Evolutionary conservation across 2,329 filamentous ascomycete species (phyloP).

Genomic region (Colletotrichum echinochloae): DNA sequence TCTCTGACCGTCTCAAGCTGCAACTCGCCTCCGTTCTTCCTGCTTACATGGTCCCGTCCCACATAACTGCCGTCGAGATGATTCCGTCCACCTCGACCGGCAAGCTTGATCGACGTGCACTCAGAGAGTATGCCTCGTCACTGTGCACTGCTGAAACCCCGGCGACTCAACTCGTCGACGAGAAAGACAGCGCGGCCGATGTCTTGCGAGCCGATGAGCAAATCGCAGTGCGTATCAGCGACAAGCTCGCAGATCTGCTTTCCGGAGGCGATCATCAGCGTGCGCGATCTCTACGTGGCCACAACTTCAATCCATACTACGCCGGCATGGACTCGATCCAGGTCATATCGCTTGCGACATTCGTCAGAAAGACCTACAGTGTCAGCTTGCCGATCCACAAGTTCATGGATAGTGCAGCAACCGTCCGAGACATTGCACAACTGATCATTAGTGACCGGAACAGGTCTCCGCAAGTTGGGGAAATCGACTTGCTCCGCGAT

Average conservation of each 20-base stretch:
- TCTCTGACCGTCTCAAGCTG: conserved; percentile 9
- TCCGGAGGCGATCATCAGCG: conserved; percentile 6
- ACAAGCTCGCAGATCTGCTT: conserved; percentile 22
- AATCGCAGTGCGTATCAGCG: conserved; percentile 21
- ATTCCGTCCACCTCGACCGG: conserved; percentile 41
- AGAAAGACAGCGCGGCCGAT: neutral
- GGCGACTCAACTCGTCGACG: neutral
- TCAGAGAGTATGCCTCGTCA: neutral
- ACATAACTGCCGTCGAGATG: conserved; percentile 33
- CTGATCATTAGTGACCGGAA: conserved; percentile 14
- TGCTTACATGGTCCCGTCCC: conserved; percentile 44
- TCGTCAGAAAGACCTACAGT: conserved; percentile 18
- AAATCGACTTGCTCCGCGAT: conserved; percentile 18
- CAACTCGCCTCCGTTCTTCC: conserved; percentile 35
- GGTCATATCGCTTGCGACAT: conserved; percentile 29
- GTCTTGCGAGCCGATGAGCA: conserved; percentile 5
- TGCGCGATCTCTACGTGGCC: conserved; percentile 6
- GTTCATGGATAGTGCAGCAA: conserved; percentile 29
- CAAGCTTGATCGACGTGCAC: conserved; percentile 42
- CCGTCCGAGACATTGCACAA: conserved; percentile 23
- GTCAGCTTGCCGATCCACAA: conserved; percentile 26
- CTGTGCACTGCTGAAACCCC: neutral
- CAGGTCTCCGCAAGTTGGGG: neutral
- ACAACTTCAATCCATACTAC: conserved; percentile 30
- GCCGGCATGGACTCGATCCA: conserved; percentile 36